A percentile compares a stretch with the other conserved stretches of the same genome.
phyloP scores from a whole-genome alignment of 495 filamentous ascomycete genomes.

The Geoglossum glabrum region DNA sequence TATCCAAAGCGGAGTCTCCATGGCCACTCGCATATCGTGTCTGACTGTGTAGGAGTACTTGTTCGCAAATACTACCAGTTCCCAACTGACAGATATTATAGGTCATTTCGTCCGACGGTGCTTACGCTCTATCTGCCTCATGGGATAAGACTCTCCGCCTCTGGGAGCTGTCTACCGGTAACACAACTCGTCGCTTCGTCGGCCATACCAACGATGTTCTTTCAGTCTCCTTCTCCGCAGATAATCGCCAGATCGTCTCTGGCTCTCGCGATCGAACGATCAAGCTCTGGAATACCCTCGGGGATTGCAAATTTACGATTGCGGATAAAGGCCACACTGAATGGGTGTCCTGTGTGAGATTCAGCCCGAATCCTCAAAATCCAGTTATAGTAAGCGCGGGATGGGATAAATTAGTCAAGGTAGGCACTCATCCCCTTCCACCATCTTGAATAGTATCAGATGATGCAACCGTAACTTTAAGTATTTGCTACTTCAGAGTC shows the following conservation, averaged over 20 bases:
- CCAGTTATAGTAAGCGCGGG: slow-evolving; percentile 96
- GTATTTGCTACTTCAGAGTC: slow-evolving; percentile 99
- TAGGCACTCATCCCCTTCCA: slow-evolving; percentile 27
- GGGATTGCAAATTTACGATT: slow-evolving; percentile 99
- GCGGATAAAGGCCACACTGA: slow-evolving; percentile 99
- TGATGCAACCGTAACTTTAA: slow-evolving; percentile 77
- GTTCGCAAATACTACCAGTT: background rate
- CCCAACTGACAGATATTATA: slow-evolving; percentile 16
- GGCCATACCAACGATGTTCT: slow-evolving; percentile 99
- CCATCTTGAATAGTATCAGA: slow-evolving; percentile 25
- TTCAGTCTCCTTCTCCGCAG: slow-evolving; percentile 99
- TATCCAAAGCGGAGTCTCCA: slow-evolving; percentile 97
- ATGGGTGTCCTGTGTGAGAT: slow-evolving; percentile 98
- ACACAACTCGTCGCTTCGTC: slow-evolving; percentile 92
- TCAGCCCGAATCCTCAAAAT: slow-evolving; percentile 99
- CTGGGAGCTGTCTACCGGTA: slow-evolving; percentile 93
- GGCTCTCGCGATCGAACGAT: slow-evolving; percentile 94
- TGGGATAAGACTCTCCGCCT: slow-evolving; percentile 99
- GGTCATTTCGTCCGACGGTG: slow-evolving; percentile 99
- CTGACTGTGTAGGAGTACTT: slow-evolving; percentile 71
- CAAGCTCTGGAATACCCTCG: slow-evolving; percentile 99
- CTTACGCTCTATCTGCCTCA: slow-evolving; percentile 94
- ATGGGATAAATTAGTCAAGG: slow-evolving; percentile 99
- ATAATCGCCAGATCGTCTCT: slow-evolving; percentile 99
- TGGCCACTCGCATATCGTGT: slow-evolving; percentile 99